Base-by-base conservation (phyloP, 2,329 filamentous ascomycete species). In the Colletotrichum siamense region DNA sequence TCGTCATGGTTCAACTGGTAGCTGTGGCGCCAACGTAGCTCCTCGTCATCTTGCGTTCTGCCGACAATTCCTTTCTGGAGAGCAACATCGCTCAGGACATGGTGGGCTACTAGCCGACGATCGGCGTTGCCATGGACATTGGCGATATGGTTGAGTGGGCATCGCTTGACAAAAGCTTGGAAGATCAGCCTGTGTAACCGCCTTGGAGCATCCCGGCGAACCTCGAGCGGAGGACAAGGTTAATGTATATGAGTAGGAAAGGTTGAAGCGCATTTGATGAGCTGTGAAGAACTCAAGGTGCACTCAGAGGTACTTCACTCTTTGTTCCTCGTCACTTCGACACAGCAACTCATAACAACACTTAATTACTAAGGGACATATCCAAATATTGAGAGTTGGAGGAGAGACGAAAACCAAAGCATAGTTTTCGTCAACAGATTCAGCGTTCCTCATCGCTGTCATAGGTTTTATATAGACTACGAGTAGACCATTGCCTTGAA, bases 381-480 rank as follows among this genome's bases (percentile, higher is more conserved):
- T 12, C 18, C 5, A 12, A 4, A n/a, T n/a, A 3, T n/a, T n/a
- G 39, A n/a, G 18, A 44, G 18, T 44, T 44, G 18, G 0, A n/a
- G 18, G 5, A 10, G 1, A n/a, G 9, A 44, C 3, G 3, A 4
- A 12, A 44, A 2, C 0, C 18, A 10, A 44, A 3, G 9, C 8
- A n/a, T 0, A 10, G 1, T 0, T 3, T 44, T 10, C 18, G 7
- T 44, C 36, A 9, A 18, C 4, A 0, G 5, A 10, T 3, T 44
- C 36, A 18, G 16, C 2, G 18, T n/a, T n/a, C 1, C 0, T n/a
- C 9, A 1, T 44, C 39, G 39, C 3, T 1, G 9, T 10, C 39
- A n/a, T 0, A 6, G 9, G 39, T 44, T 10, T 44, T 44, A 44
- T 6, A 10, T 12, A 44, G 18, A 44, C 18, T n/a, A 3, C 4